These are phyloP conservation scores for Pseudohyphozyma bogoriensis DNA, from an alignment of 768 basidiomycete species.

Conservation along the genomic window DNA sequence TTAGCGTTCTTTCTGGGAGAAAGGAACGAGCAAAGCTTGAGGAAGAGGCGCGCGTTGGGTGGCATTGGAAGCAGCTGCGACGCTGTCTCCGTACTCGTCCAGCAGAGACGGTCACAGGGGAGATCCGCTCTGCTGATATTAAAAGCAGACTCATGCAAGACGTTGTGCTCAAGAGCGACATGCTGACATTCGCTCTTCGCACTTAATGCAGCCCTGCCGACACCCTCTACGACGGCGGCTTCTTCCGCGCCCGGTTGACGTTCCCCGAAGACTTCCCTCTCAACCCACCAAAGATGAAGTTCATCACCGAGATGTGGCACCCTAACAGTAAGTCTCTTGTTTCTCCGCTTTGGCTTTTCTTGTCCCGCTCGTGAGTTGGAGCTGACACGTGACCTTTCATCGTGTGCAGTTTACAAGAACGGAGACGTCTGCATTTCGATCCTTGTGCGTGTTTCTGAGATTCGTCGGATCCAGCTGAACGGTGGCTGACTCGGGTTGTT, in stretches of 20 bases:
- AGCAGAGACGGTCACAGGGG: no score
- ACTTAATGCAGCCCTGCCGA: conserved; percentile 73
- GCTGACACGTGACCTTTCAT: neutral
- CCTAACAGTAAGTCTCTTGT: conserved; percentile 38
- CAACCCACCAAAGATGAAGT: conserved; percentile 78
- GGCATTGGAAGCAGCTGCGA: no score
- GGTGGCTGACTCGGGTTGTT: no score
- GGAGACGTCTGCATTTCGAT: conserved; percentile 44
- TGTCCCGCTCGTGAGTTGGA: no score
- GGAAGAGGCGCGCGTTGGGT: no score
- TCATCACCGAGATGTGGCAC: conserved; percentile 44
- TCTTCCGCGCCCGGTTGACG: conserved; percentile 79
- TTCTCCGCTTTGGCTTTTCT: neutral
- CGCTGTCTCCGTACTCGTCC: no score
- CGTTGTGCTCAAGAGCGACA: no score
- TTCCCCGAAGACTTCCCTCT: conserved; percentile 84
- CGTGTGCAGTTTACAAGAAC: conserved; percentile 38
- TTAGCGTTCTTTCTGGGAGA: neutral
- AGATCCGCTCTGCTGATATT: no score
- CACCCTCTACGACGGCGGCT: conserved; percentile 91
- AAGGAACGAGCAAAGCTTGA: no score
- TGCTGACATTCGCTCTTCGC: no score
- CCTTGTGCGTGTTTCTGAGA: conserved; percentile 32
- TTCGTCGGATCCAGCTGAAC: neutral
- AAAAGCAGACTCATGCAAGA: no score